A percentile compares a stretch with the other conserved stretches of the same genome.
Evolutionary conservation across 129 eudicot species (phyloP).

Genomic region (Kitagawia praeruptora): DNA sequence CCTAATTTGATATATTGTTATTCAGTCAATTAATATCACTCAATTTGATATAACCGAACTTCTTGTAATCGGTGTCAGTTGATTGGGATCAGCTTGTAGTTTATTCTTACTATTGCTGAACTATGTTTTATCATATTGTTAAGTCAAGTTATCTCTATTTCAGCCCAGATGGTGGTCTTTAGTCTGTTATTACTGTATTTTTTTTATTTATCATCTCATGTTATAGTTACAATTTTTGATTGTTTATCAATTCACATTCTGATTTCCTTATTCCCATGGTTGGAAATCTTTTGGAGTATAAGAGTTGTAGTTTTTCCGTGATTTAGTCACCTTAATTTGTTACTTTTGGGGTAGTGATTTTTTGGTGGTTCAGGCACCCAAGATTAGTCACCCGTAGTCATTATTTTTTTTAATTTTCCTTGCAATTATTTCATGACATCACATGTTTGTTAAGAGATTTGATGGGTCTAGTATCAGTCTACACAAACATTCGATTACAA

Average conservation of each 20-base stretch:
- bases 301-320: neutral
- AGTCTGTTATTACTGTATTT: neutral
- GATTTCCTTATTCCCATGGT: neutral
- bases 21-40: neutral
- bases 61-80: neutral
- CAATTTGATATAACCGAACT: neutral
- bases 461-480: neutral
- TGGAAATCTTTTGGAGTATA: neutral
- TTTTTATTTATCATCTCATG: neutral
- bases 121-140: neutral
- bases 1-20: neutral
- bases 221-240: neutral
- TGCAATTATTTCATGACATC: neutral
- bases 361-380: neutral
- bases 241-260: neutral
- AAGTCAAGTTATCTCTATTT: neutral
- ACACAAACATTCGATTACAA: neutral
- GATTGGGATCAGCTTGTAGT: neutral
- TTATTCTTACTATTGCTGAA: neutral
- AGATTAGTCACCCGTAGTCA: neutral
- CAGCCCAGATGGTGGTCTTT: neutral
- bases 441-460: neutral
- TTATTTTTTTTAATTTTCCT: neutral
- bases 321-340: too few species aligned
- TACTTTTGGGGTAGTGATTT: neutral